Evolutionary conservation across 352 stramenopile genomes (phyloP).

Genomic region (Pythium biforme): DNA sequence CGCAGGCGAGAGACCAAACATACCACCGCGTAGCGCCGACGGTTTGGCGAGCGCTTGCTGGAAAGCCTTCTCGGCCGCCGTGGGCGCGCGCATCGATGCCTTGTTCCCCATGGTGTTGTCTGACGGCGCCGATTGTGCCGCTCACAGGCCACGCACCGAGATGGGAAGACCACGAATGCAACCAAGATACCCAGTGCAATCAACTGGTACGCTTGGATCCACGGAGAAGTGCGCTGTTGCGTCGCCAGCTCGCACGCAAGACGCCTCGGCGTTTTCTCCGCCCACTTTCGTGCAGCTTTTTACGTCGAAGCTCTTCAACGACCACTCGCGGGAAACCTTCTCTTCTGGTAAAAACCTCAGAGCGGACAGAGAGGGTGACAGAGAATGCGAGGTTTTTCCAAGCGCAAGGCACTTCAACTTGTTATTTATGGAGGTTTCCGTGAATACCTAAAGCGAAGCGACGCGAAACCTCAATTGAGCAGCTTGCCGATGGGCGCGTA

Average conservation of each 20-base stretch:
- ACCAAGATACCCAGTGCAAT: not conserved
- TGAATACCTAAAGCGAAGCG: not conserved
- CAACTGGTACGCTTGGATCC: not conserved
- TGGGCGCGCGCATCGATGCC: constrained; percentile 31
- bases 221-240: not conserved
- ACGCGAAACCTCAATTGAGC: not conserved
- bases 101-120: constrained; percentile 61
- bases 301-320: constrained; percentile 18
- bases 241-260: not conserved
- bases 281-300: not conserved
- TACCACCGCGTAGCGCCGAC: constrained; percentile 36
- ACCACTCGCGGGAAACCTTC: not conserved
- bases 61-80: constrained; percentile 41
- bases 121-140: not conserved
- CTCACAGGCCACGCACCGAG: not conserved
- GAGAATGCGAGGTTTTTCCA: constrained; percentile 18
- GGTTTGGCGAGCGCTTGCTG: constrained; percentile 37
- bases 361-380: too few relatives aligned
- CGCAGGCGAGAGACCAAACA: constrained; percentile 48
- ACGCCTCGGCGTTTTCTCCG: not conserved
- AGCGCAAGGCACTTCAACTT: constrained; percentile 25
- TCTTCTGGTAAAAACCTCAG: constrained; percentile 4
- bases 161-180: not conserved
- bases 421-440: constrained; percentile 18
- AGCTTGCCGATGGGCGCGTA: constrained; percentile 90